Conservation (phyloP, 345 rosid species). For the Dipteronia dyeriana region DNA sequence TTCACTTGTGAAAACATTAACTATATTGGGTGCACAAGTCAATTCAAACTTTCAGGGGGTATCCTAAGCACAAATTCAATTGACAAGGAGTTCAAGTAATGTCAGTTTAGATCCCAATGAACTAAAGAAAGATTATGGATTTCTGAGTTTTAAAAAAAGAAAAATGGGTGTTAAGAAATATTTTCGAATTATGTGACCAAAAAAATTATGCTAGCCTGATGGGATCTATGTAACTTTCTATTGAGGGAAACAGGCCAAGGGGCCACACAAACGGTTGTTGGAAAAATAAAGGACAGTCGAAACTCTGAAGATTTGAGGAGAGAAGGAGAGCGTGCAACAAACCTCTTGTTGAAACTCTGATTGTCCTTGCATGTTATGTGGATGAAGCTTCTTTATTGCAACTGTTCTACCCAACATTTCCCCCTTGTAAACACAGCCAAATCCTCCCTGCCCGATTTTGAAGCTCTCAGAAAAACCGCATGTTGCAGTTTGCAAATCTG, state of each 20-base stretch:
- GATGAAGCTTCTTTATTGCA: conserved; percentile 62
- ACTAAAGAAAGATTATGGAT: neutral
- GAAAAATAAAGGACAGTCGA: neutral
- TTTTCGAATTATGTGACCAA: neutral
- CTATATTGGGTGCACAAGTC: neutral
- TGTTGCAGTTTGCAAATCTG: conserved; percentile 62
- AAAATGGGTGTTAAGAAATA: neutral
- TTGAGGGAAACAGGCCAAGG: neutral
- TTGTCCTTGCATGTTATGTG: conserved; percentile 65
- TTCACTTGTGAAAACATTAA: neutral
- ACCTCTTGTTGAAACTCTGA: conserved; percentile 74
- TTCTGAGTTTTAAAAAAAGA: no score
- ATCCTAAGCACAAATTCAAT: neutral
- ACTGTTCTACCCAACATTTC: conserved; percentile 87
- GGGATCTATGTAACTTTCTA: neutral
- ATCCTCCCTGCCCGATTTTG: conserved; percentile 65
- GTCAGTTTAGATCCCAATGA: neutral
- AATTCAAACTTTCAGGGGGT: neutral
- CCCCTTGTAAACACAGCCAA: conserved; percentile 71
- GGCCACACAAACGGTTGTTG: neutral
- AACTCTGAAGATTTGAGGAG: neutral
- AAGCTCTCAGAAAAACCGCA: conserved; percentile 80
- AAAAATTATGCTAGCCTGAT: neutral
- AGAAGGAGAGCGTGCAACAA: conserved; percentile 20
- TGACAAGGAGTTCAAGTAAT: neutral